Base-by-base conservation (phyloP, 2,329 filamentous ascomycete genomes). In the Westerdykella ornata region DNA sequence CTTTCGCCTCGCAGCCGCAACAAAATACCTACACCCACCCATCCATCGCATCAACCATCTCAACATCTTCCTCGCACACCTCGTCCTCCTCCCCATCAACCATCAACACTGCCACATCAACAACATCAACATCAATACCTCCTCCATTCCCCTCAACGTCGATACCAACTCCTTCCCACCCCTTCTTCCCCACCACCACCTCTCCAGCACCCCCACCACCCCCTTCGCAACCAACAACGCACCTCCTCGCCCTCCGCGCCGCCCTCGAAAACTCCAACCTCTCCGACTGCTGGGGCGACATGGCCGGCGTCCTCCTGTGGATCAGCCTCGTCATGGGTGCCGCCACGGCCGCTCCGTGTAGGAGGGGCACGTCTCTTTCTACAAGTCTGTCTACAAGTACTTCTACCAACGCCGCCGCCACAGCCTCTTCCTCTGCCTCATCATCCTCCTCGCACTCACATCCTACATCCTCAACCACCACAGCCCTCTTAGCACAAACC, bases 271-370 rank as follows among this genome's bases (percentile, higher is more conserved):
- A 42, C n/a, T 63, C 61, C 2, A 49, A 65, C 36, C 41, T 63
- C 20, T 57, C 59, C 3, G 51, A 59, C 16, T 59, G 55, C 35
- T 67, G 65, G 64, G 41, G 42, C 35, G 61, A 65, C 40, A 60
- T 67, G 55, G 58, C 58, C 1, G 65, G 65, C 32, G 60, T 66
- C n/a, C 52, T 67, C 2, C 49, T 66, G 28, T 68, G 63, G 63
- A 50, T 65, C 35, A 52, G 53, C 0, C 55, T 67, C 6, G 52
- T 58, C 5, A 48, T 53, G 16, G 63, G 60, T 8, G 63, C 64
- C 5, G 61, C 63, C 12, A 15, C 30, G 3, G 22, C 22, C 3
- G 8, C 22, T 26, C 22, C 22, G n/a, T n/a, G n/a, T n/a, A n/a
- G n/a, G n/a, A n/a, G n/a, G n/a, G n/a, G n/a, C n/a, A n/a, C n/a